Evolutionary conservation across 768 basidiomycete species (phyloP), one percentile per base, ranked within the genome.

Genomic region (Amanita brunnescens): DNA sequence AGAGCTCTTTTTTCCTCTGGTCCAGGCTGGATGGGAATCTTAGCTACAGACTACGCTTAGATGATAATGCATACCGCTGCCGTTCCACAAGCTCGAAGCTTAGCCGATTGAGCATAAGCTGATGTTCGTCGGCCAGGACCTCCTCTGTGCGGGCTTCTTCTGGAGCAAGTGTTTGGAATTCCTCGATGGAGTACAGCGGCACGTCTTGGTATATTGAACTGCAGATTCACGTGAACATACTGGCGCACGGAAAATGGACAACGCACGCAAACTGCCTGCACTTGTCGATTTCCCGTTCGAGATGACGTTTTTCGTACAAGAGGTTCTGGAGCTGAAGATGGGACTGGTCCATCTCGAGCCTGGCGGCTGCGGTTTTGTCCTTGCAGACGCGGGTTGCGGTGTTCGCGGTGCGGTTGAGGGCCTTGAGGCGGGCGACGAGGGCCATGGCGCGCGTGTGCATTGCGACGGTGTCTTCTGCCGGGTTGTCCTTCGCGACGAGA

Each of bases 181-280:
- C 83, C 21, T 84, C 77, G 10, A 87, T 60, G 3, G 72, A 65
- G 64, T 91, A 83, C 38, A 93, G 68, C 2, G 87, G 81, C 7
- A 94, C 75, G 55, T 92, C 90, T 68, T 93, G 91, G 64, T 91
- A 91, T 51, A 91, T 83, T 24, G 89, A 91, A 18, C 91, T 93
- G 39, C 26, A 39, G 46, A 39, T 20, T 34, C 40, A 2, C 46
- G 18, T 42, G 38, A 16, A 18, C 35, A 38, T 29, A 26, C 43
- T 18, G 35, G 16, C 49, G 40, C 18, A 16, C n/a, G 16, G 24
- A 23, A 16, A 42, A 45, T 35, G 24, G 13, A 16, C 40, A 45
- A 75, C 87, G 60, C 63, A 92, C 90, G 87, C 88, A 62, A 91
- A 94, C 62, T 93, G 90, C 43, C 88, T 79, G 67, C 91, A 94